These are phyloP conservation scores for Fonsecaea multimorphosa DNA, from an alignment of 2,329 filamentous ascomycete genomes.

Conservation along the genomic window DNA sequence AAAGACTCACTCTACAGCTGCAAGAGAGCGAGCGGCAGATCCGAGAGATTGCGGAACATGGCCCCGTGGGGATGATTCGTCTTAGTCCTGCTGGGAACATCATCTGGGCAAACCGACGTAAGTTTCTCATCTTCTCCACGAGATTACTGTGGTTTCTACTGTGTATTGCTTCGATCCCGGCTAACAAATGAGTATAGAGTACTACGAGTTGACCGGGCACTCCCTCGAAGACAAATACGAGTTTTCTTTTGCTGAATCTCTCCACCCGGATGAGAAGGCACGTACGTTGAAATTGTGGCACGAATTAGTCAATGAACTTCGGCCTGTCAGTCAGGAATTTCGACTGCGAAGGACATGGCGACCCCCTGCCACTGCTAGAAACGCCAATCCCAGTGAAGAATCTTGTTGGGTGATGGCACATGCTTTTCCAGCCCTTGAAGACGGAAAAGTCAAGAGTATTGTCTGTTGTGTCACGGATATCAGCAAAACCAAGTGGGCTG, in stretches of 20 bases:
- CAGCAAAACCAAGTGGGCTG: conserved; percentile 38
- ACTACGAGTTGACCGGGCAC: conserved; percentile 36
- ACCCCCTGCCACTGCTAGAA: conserved; percentile 30
- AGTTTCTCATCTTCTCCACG: not conserved
- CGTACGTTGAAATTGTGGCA: conserved; percentile 15
- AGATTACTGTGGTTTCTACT: not conserved
- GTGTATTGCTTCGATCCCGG: not conserved
- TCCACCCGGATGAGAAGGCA: conserved; percentile 29
- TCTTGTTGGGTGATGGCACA: conserved; percentile 30
- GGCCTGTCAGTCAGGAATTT: conserved; percentile 22
- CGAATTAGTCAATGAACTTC: conserved; percentile 11
- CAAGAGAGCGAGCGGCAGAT: conserved; percentile 29
- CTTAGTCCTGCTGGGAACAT: conserved; percentile 26
- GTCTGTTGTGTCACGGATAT: conserved; percentile 51
- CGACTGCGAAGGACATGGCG: conserved; percentile 30
- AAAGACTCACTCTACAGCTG: conserved; percentile 30
- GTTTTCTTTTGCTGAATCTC: conserved; percentile 31
- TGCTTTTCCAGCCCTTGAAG: conserved; percentile 29
- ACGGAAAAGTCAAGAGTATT: conserved; percentile 43
- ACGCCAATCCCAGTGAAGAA: conserved; percentile 26
- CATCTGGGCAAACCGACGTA: conserved; percentile 31
- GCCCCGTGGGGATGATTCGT: conserved; percentile 16
- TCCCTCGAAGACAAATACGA: conserved; percentile 28
- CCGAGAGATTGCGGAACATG: conserved; percentile 32
- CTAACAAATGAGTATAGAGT: conserved; percentile 11